Base-by-base conservation (phyloP, 2,329 filamentous ascomycete genomes). In the Colletotrichum aenigma region DNA sequence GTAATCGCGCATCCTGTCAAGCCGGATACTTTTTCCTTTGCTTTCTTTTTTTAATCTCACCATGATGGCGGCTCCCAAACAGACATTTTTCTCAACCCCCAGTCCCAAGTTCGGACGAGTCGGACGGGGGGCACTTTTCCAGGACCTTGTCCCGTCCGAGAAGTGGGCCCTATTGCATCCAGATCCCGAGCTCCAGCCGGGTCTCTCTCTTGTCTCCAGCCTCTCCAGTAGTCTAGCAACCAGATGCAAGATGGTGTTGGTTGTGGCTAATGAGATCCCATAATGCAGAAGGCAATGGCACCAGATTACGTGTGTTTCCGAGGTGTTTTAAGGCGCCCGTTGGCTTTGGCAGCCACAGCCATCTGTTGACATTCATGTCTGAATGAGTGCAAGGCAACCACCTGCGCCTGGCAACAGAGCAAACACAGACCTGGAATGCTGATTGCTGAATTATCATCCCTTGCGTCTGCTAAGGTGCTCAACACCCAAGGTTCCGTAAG, bases 121-220 rank as follows among this genome's bases (percentile, higher is more conserved):
- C 70, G 74, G 70, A 69, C 74, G 34, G 70, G 69, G 55, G 64
- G 55, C 43, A 69, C 74, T 60, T 65, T 75, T 69, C 66, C 70
- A 74, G 70, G 70, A 68, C 26, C 30, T 76, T 43, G 58, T 69
- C 65, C 74, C 70, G 74, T 74, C 74, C 70, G 64, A 64, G 28
- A 71, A 66, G 74, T 76, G 70, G 74, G 70, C 64, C 61, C 58
- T 67, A n/a, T 18, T 32, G 34, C 28, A 43, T 18, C 70, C 70
- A 76, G 70, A 76, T 76, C 48, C 74, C 74, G 70, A 75, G 64
- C 73, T 73, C 73, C 21, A 68, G 56, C 73, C 70, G 70, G 72
- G 15, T 32, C 60, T 65, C 62, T 66, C 26, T 32, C 52, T 74
- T 52, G 70, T 71, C 55, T 52, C 71, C 58, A 76, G 74, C 60